Base-by-base conservation (phyloP, 139 green algal species). In the Asterochloris sp. region DNA sequence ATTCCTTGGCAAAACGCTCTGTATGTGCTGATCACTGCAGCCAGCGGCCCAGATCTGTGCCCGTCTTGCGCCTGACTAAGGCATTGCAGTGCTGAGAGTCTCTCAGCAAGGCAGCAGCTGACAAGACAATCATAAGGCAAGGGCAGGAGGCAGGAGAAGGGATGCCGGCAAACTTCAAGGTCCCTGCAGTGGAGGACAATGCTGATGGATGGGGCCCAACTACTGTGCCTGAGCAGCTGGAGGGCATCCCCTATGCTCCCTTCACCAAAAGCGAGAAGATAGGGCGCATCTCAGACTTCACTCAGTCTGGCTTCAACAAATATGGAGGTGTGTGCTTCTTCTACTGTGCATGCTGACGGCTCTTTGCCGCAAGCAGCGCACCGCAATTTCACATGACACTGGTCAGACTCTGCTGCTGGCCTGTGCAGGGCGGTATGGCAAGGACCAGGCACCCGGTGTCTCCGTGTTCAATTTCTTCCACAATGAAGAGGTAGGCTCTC, bases 381-480 rank as follows among this genome's bases (percentile, higher is more conserved):
- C 38, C 6, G 38, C 38, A 54, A 6, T 54, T 6, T 54, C 38
- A 6, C 38, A 54, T 10, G 38, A 54, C 38, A 54, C 26, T 69
- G 60, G 68, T 60, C 76, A 69, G 17, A 24, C 66, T 71, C 24
- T 80, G 13, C 17, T 38, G 29, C 21, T 78, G 16, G 28, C 63
- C 14, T 61, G n/a, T 86, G 28, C 82, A 89, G 83, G 69, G 47
- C 81, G 84, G 16, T 88, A 87, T 71, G 74, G 84, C 73, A 78
- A 86, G 23, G 88, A 86, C 62, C 83, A 88, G 68, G 85, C 71
- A 23, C 84, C 84, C 27, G 91, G 90, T 75, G 87, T 86, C 62
- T 87, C 93, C 12, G 93, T 98, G 6, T 99, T 99, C 89, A 97
- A 96, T 87, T 99, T 98, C 90, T 95, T 97, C 79, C 91, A 94